Conservation (phyloP, 2,329 filamentous ascomycete genomes). For the Chrysoporthe cubensis region DNA sequence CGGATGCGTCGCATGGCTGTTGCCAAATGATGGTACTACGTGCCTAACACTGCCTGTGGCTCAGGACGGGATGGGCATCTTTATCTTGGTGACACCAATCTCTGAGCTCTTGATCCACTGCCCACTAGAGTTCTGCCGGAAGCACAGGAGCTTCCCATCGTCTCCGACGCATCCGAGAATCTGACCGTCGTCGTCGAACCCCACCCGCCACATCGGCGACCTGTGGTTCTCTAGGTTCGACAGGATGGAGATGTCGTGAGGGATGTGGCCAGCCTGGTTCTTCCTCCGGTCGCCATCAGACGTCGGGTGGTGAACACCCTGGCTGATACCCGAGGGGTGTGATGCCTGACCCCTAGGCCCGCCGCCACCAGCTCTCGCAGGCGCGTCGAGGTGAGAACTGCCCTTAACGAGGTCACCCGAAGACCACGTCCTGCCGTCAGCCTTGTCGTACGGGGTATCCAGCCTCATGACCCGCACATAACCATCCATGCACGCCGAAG, state of each 20-base stretch:
- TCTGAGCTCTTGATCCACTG: slow-evolving; percentile 64
- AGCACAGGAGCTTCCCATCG: slow-evolving; percentile 69
- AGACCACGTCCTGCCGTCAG: slow-evolving; percentile 56
- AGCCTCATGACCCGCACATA: slow-evolving; percentile 86
- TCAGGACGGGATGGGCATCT: slow-evolving; percentile 51
- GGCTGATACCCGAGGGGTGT: slow-evolving; percentile 54
- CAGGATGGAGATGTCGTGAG: slow-evolving; percentile 65
- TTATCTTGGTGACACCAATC: slow-evolving; percentile 60
- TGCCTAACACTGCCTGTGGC: not conserved
- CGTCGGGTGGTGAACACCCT: slow-evolving; percentile 56
- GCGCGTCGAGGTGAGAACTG: slow-evolving; percentile 30
- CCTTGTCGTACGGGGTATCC: slow-evolving; percentile 58
- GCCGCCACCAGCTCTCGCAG: slow-evolving; percentile 24
- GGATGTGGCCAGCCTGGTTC: slow-evolving; percentile 66
- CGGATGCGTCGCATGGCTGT: not conserved
- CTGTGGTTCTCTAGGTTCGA: slow-evolving; percentile 70
- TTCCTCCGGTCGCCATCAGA: slow-evolving; percentile 53
- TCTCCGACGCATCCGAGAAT: slow-evolving; percentile 77
- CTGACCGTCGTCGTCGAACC: slow-evolving; percentile 72
- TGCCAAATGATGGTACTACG: not conserved
- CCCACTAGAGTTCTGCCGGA: slow-evolving; percentile 62
- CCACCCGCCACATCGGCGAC: slow-evolving; percentile 75
- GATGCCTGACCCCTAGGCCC: slow-evolving; percentile 32
- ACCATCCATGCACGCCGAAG: slow-evolving; percentile 91
- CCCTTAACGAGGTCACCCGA: slow-evolving; percentile 48